These are phyloP conservation scores for Suillus cothurnatus DNA, from an alignment of 768 basidiomycete species.

Conservation along the genomic window DNA sequence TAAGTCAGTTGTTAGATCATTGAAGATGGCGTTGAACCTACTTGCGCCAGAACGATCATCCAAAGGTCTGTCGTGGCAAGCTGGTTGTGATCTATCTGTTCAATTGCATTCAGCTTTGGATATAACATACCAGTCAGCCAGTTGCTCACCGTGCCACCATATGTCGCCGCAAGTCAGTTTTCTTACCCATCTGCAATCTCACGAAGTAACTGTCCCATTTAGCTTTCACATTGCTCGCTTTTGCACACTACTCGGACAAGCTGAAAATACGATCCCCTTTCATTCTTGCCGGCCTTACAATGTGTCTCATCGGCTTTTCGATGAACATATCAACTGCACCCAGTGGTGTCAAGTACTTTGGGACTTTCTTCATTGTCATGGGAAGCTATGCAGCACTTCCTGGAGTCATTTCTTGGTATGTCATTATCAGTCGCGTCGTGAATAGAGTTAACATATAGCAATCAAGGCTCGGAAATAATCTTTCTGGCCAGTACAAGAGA, in stretches of 20 bases:
- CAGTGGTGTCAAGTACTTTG: constrained; percentile 65
- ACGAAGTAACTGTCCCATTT: background rate
- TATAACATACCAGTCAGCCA: constrained; percentile 55
- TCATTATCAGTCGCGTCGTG: background rate
- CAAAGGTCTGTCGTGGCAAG: background rate
- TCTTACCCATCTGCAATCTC: constrained; percentile 16
- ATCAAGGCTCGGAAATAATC: constrained; percentile 13
- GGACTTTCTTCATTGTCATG: constrained; percentile 64
- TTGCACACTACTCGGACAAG: constrained; percentile 60
- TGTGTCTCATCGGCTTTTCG: constrained; percentile 56
- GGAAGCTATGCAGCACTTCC: constrained; percentile 67
- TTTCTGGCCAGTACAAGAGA: constrained; percentile 65
- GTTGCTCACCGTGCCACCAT: constrained; percentile 66
- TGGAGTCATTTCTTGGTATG: constrained; percentile 62
- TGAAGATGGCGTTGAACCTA: background rate
- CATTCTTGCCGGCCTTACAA: constrained; percentile 49
- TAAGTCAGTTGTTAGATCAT: constrained; percentile 36
- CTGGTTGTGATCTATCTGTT: constrained; percentile 11
- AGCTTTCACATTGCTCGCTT: constrained; percentile 53
- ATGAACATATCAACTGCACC: constrained; percentile 60
- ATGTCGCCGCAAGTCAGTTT: constrained; percentile 57
- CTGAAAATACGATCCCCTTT: constrained; percentile 58
- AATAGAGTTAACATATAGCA: background rate
- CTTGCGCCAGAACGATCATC: constrained; percentile 12
- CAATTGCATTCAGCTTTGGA: constrained; percentile 47